Conservation (phyloP, 2,329 filamentous ascomycete genomes). For the Sordariomycetes sp. region DNA sequence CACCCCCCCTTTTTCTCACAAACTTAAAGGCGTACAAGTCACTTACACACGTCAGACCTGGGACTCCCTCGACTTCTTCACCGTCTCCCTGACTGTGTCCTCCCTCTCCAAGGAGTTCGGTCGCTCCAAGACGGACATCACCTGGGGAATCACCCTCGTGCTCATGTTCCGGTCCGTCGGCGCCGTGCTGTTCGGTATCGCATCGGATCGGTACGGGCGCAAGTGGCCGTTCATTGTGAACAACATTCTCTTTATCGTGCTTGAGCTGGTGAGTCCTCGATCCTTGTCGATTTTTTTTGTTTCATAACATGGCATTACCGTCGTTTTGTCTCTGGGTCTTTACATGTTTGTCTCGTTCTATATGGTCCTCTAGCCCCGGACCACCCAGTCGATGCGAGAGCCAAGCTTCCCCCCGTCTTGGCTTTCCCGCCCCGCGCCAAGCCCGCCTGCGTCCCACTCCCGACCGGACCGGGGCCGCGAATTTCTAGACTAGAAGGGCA, state of each 20-base stretch:
- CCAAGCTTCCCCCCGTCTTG: too few relatives aligned
- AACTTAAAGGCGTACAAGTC: background rate
- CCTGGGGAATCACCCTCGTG: slow-evolving; percentile 63
- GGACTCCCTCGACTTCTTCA: slow-evolving; percentile 76
- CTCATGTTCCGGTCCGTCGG: slow-evolving; percentile 63
- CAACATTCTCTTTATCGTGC: slow-evolving; percentile 55
- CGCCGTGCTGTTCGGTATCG: slow-evolving; percentile 62
- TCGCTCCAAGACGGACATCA: slow-evolving; percentile 49
- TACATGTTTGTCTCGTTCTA: too few relatives aligned
- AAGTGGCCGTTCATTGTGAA: slow-evolving; percentile 79
- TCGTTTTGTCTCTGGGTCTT: background rate
- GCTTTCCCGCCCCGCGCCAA: too few relatives aligned
- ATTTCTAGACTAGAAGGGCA: too few relatives aligned
- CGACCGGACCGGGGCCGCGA: too few relatives aligned
- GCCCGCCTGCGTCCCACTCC: too few relatives aligned
- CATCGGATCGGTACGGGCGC: slow-evolving; percentile 66
- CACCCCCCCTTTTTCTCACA: background rate
- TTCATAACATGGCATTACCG: too few relatives aligned
- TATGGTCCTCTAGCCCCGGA: too few relatives aligned
- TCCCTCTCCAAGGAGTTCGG: slow-evolving; percentile 46
- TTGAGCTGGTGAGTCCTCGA: slow-evolving; percentile 39
- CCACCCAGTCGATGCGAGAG: too few relatives aligned
- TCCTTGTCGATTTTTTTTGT: background rate
- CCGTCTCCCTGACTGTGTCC: slow-evolving; percentile 63
- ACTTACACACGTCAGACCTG: slow-evolving; percentile 51